These are phyloP conservation scores for Elymus sibiricus DNA, from an alignment of 176 grass and related monocot species.

Conservation along the genomic window DNA sequence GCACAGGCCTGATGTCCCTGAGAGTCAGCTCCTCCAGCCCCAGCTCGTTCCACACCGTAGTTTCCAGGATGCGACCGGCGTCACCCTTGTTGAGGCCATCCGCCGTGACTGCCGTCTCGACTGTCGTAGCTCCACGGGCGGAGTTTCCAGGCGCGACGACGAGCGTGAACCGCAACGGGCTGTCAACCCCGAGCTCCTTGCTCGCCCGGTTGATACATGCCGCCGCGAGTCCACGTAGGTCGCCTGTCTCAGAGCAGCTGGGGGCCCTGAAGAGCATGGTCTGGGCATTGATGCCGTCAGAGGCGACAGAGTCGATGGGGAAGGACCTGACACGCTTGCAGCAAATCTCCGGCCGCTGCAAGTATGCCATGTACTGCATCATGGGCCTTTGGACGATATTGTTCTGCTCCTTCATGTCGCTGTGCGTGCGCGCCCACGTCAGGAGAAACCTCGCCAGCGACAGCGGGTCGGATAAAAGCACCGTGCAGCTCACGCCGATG, in stretches of 20 bases:
- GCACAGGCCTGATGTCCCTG: conserved; percentile 47
- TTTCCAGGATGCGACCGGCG: background rate
- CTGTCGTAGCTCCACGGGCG: background rate
- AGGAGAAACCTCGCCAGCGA: conserved; percentile 56
- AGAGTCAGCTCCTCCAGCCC: conserved; percentile 62
- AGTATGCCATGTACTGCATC: conserved; percentile 55
- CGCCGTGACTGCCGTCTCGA: conserved; percentile 33
- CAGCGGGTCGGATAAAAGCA: conserved; percentile 60
- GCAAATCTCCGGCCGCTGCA: conserved; percentile 35
- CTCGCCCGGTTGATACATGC: conserved; percentile 34
- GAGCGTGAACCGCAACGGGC: conserved; percentile 19
- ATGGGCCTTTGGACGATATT: conserved; percentile 25
- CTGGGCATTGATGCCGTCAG: background rate
- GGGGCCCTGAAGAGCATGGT: conserved; percentile 44
- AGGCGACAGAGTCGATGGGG: conserved; percentile 32
- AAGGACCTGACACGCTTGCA: conserved; percentile 32
- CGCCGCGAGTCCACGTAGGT: conserved; percentile 29
- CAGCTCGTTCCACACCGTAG: conserved; percentile 43
- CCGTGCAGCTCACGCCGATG: conserved; percentile 63
- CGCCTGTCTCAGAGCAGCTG: background rate
- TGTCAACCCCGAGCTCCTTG: background rate
- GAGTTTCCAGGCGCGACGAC: conserved; percentile 1
- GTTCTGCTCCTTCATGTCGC: conserved; percentile 25
- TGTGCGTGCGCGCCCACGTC: conserved; percentile 60
- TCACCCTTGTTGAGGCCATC: background rate